Percentiles rank a stretch among this genome's conserved stretches.
phyloP scores from a whole-genome alignment of 1,284 basidiomycete species.

The Cronartium ribicola region DNA sequence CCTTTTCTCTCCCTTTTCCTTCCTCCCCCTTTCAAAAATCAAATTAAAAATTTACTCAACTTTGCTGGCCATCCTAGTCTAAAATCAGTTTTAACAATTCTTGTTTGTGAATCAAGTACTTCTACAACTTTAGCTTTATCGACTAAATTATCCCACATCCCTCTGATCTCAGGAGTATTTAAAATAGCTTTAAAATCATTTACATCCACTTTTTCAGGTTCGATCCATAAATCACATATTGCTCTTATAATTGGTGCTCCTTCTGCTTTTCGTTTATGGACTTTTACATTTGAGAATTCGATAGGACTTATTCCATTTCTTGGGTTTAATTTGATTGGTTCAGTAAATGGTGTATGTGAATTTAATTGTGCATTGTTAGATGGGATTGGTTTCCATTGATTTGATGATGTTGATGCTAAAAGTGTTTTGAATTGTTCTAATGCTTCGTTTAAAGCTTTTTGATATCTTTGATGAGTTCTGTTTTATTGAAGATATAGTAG shows the following conservation, averaged over 20 bases:
- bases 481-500: not conserved
- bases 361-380: constrained; percentile 46
- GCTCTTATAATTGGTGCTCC: constrained; percentile 76
- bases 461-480: constrained; percentile 44
- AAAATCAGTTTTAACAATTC: constrained; percentile 40
- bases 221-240: constrained; percentile 68
- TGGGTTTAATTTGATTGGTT: not conserved
- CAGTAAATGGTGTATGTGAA: constrained; percentile 46
- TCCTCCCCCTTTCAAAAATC: constrained; percentile 83
- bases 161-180: constrained; percentile 28
- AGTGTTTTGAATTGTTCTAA: constrained; percentile 46
- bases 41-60: constrained; percentile 27
- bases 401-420: constrained; percentile 51
- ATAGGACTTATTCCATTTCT: constrained; percentile 48
- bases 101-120: constrained; percentile 28
- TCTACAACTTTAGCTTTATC: constrained; percentile 29
- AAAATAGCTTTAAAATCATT: constrained; percentile 35
- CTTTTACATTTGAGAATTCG: constrained; percentile 51
- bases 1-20: constrained; percentile 98
- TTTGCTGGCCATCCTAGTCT: constrained; percentile 42
- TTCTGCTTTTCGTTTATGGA: constrained; percentile 54
- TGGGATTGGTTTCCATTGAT: constrained; percentile 53
- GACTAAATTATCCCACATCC: constrained; percentile 34
- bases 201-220: constrained; percentile 43
- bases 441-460: constrained; percentile 39